These are phyloP conservation scores for Paracoccidioides brasiliensis DNA, from an alignment of 2,329 filamentous ascomycete genomes.

Conservation along the genomic window DNA sequence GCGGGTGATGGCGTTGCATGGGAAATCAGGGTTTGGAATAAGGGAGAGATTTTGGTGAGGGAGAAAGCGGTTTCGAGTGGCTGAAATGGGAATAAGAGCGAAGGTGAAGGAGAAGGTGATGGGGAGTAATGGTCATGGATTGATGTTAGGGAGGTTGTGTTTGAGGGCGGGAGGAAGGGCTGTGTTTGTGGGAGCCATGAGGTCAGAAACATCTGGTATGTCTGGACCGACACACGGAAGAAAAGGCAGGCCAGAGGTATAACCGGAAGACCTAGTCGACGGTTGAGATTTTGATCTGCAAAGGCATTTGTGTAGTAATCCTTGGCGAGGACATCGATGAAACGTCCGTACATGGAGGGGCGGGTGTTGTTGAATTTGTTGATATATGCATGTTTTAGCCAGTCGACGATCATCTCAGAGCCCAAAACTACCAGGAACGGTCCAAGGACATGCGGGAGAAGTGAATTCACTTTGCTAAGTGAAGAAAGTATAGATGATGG, in stretches of 20 bases:
- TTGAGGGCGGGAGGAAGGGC: conserved; percentile 16
- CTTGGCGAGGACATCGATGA: conserved; percentile 86
- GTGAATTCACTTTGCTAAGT: conserved; percentile 30
- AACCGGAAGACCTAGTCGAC: conserved; percentile 77
- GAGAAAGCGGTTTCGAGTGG: conserved; percentile 38
- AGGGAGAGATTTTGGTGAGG: conserved; percentile 20
- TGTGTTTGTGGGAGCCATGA: conserved; percentile 62
- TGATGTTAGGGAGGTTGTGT: conserved; percentile 28
- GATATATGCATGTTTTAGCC: conserved; percentile 94
- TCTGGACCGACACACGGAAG: conserved; percentile 85
- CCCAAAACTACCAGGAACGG: conserved; percentile 90
- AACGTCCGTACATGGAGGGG: conserved; percentile 75
- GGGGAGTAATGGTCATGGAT: conserved; percentile 37
- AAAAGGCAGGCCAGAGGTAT: conserved; percentile 89
- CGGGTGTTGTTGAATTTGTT: conserved; percentile 98
- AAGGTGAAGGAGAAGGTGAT: conserved; percentile 40
- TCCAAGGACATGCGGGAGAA: conserved; percentile 60
- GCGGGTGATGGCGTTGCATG: conserved; percentile 31
- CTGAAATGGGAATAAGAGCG: conserved; percentile 30
- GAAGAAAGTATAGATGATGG: conserved; percentile 43
- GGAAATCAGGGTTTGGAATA: conserved; percentile 28
- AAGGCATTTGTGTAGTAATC: conserved; percentile 98
- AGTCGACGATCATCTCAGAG: conserved; percentile 93
- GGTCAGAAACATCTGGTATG: conserved; percentile 94
- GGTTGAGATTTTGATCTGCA: conserved; percentile 75